A percentile compares a stretch with the other conserved stretches of the same genome.
Evolutionary conservation across 768 basidiomycete genomes (phyloP).

Genomic region (Panellus pusillus): DNA sequence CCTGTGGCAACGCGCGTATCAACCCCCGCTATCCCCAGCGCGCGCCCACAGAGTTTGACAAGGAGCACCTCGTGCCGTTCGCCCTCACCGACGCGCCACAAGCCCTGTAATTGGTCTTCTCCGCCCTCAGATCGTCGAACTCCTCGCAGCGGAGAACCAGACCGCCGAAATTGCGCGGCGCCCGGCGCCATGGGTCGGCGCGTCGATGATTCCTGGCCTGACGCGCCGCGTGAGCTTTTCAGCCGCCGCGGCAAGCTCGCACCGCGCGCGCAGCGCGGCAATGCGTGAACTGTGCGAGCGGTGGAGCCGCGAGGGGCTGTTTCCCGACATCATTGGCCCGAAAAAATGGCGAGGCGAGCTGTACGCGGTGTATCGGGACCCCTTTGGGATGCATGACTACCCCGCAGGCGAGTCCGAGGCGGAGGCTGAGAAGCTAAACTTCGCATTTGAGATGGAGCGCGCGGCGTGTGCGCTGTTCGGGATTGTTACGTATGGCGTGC

Average conservation of each 20-base stretch:
- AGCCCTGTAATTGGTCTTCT: conserved; percentile 65
- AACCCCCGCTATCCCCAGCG: conserved; percentile 25
- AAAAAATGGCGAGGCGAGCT: conserved; percentile 84
- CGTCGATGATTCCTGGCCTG: conserved; percentile 30
- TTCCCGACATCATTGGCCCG: conserved; percentile 65
- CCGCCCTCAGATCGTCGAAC: conserved; percentile 53
- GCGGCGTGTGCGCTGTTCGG: conserved; percentile 89
- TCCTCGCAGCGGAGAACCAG: conserved; percentile 53
- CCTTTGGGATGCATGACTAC: conserved; percentile 60
- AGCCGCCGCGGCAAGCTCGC: conserved; percentile 44
- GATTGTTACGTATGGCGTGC: conserved; percentile 87
- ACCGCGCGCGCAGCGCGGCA: conserved; percentile 55
- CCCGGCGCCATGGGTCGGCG: conserved; percentile 40
- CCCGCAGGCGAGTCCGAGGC: conserved; percentile 33
- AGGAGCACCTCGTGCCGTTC: conserved; percentile 55
- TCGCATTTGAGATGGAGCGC: conserved; percentile 87
- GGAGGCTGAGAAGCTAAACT: conserved; percentile 46
- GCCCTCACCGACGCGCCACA: conserved; percentile 47
- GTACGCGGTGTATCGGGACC: conserved; percentile 75
- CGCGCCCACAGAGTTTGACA: conserved; percentile 31
- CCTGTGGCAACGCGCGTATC: conserved; percentile 70
- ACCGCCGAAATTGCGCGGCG: conserved; percentile 24
- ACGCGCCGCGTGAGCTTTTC: conserved; percentile 45
- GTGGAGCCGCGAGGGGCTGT: conserved; percentile 70
- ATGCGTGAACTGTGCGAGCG: conserved; percentile 70